Percentiles rank a stretch among this genome's conserved stretches.
These are phyloP conservation scores for Solanum clarkiae DNA, from an alignment of 257 asterid species.

Conservation along the genomic window DNA sequence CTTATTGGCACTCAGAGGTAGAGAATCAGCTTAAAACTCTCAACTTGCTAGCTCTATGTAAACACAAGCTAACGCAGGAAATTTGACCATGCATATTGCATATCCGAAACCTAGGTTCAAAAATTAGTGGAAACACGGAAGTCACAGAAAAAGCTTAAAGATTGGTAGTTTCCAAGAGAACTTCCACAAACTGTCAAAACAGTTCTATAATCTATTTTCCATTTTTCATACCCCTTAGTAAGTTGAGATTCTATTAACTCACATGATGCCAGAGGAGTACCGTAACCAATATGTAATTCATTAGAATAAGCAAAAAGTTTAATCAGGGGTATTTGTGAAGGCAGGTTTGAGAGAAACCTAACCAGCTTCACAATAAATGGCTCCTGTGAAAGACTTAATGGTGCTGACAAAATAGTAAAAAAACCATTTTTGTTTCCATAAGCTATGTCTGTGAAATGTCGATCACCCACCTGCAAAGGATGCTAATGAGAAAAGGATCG, in stretches of 20 bases:
- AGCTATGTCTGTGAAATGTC: slow-evolving; percentile 84
- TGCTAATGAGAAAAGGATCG: background rate
- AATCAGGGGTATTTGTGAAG: too few relatives aligned
- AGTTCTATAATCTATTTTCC: background rate
- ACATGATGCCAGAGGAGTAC: background rate
- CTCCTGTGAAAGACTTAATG: slow-evolving; percentile 68
- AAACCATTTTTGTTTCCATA: slow-evolving; percentile 84
- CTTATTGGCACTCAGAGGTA: background rate
- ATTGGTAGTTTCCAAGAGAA: background rate
- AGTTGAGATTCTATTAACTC: background rate
- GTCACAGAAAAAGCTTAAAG: background rate
- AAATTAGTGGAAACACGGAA: background rate
- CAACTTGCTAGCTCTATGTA: background rate
- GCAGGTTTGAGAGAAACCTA: background rate
- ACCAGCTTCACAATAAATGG: slow-evolving; percentile 85
- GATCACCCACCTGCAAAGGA: slow-evolving; percentile 78
- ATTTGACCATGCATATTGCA: background rate
- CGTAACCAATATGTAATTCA: background rate
- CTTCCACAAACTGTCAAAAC: background rate
- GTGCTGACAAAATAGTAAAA: slow-evolving; percentile 72
- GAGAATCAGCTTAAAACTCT: background rate
- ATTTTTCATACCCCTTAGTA: background rate
- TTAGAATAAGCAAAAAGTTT: background rate
- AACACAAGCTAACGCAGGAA: background rate
- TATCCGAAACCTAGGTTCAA: background rate